phyloP scores from a whole-genome alignment of 192 early-diverging fungal genomes.

The Paraglomus occultum region DNA sequence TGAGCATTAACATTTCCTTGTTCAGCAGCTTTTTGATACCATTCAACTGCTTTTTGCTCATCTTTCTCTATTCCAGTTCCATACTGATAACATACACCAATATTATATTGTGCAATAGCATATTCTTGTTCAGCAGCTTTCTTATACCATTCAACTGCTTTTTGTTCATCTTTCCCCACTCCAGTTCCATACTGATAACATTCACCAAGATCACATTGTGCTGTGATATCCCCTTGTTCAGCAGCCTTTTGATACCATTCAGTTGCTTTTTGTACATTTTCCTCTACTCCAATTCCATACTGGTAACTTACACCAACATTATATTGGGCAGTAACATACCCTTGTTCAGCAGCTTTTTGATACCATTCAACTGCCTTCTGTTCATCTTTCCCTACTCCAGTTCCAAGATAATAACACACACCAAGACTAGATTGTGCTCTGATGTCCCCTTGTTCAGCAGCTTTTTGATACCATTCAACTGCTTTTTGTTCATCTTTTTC shows the following conservation, averaged over 20 bases:
- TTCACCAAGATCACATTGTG: conserved; percentile 56
- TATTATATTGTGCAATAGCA: conserved; percentile 73
- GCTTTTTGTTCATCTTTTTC: conserved; percentile 43
- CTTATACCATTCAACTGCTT: conserved; percentile 63
- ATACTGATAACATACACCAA: conserved; percentile 83
- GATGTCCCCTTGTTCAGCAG: conserved; percentile 66
- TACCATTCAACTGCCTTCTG: conserved; percentile 59
- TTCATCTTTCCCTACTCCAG: conserved; percentile 48
- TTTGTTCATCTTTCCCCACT: conserved; percentile 42
- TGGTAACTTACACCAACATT: conserved; percentile 80
- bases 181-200: conserved; percentile 62
- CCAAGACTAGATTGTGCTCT: conserved; percentile 56
- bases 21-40: conserved; percentile 54
- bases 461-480: conserved; percentile 55
- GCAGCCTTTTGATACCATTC: conserved; percentile 56
- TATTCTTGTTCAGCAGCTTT: conserved; percentile 67
- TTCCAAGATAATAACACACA: conserved; percentile 61
- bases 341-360: conserved; percentile 50
- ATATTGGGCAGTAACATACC: conserved; percentile 60
- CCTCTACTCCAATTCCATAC: conserved; percentile 66
- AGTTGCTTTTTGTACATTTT: conserved; percentile 63
- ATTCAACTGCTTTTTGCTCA: conserved; percentile 49
- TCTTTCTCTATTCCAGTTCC: conserved; percentile 60
- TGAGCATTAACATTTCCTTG: conserved; percentile 59
- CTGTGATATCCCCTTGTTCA: conserved; percentile 53